Evolutionary conservation across 225 moss, liverwort and hornwort genomes (phyloP), one percentile per base, ranked within the genome.

Genomic region (Bryum argenteum): DNA sequence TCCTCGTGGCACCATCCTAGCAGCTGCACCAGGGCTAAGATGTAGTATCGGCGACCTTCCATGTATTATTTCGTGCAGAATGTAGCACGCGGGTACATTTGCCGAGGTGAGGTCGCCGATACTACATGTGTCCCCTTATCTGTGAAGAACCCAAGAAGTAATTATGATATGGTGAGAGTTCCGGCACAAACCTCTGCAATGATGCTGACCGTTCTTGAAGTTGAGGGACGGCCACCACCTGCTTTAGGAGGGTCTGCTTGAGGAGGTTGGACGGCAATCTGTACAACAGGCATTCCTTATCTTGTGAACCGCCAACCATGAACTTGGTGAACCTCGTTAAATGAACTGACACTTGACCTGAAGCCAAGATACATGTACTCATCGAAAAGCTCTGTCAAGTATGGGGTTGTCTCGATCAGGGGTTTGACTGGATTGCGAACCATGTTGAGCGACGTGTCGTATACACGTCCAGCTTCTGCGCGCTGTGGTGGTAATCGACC

Each of bases 1-100:
- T 70, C 70, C 43, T 87, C 90, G 48, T 74, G 71, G 77, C 87
- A 90, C 82, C 82, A 88, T 41, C 88, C 88, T 43, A 66, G 73
- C 6, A 88, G 62, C 39, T 81, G 82, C 39, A 88, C 82, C 4
- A 88, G 48, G n/a, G n/a, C n/a, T n/a, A n/a, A n/a, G n/a, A n/a
- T n/a, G n/a, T n/a, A n/a, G n/a, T n/a, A n/a, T n/a, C n/a, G n/a
- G n/a, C n/a, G n/a, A n/a, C n/a, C n/a, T n/a, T n/a, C n/a, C n/a
- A n/a, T n/a, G n/a, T n/a, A n/a, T n/a, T n/a, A n/a, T n/a, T n/a
- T n/a, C n/a, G n/a, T n/a, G n/a, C n/a, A n/a, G n/a, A n/a, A n/a
- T n/a, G n/a, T n/a, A n/a, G n/a, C n/a, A n/a, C n/a, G n/a, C n/a
- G n/a, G n/a, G n/a, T n/a, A n/a, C n/a, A n/a, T n/a, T n/a, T n/a